Evolutionary conservation across 2,329 filamentous ascomycete genomes (phyloP).

Genomic region (Hypomyces rosellus): DNA sequence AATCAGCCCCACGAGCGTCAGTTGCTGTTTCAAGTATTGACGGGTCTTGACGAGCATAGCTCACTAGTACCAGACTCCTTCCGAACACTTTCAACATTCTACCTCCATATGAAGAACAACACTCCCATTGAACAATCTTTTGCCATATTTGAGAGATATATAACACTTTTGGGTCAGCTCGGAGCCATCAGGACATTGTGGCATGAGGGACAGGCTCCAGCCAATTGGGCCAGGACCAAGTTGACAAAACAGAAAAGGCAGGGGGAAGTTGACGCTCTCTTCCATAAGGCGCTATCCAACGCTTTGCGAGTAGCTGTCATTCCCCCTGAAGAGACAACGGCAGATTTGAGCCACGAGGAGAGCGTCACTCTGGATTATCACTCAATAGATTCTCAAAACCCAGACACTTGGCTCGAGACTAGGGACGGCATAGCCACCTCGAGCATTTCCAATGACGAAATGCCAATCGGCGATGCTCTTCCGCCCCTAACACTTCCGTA

Average conservation of each 20-base stretch:
- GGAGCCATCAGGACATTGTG: slow-evolving; percentile 26
- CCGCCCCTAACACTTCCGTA: slow-evolving; percentile 1
- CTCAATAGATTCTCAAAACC: slow-evolving; percentile 14
- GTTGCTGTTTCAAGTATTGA: slow-evolving; percentile 23
- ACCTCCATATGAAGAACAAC: slow-evolving; percentile 7
- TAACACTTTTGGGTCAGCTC: slow-evolving; percentile 24
- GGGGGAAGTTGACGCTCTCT: slow-evolving; percentile 5
- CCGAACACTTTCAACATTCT: slow-evolving; percentile 16
- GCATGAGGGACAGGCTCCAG: slow-evolving; percentile 23
- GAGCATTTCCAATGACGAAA: not conserved
- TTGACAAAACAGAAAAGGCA: not conserved
- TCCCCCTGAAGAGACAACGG: not conserved
- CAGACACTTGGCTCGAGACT: not conserved
- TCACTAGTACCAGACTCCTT: slow-evolving; percentile 19
- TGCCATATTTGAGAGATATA: slow-evolving; percentile 20
- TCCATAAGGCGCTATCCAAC: slow-evolving; percentile 9
- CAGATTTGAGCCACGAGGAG: slow-evolving; percentile 11
- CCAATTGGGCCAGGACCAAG: not conserved
- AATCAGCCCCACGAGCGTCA: slow-evolving; percentile 15
- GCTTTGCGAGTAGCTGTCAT: slow-evolving; percentile 8
- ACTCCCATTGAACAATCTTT: slow-evolving; percentile 4
- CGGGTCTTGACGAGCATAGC: slow-evolving; percentile 20
- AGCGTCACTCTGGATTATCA: slow-evolving; percentile 17
- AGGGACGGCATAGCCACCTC: not conserved
- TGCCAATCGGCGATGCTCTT: not conserved